A percentile compares a stretch with the other conserved stretches of the same genome.
Conservation (phyloP, 352 stramenopile genomes). For the Phytophthora citricola region DNA sequence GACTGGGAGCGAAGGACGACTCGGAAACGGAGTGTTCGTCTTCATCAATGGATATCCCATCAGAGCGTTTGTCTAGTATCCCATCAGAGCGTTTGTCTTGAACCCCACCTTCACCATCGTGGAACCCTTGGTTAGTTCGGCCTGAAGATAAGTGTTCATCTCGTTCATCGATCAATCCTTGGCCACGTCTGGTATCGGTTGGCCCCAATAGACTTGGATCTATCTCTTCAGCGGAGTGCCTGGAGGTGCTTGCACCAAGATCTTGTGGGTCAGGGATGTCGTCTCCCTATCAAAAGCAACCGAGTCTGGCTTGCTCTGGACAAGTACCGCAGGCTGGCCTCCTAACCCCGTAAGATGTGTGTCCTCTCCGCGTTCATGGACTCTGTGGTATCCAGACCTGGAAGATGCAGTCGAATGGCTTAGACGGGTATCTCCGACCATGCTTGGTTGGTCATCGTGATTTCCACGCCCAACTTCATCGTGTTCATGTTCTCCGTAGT, state of each 20-base stretch:
- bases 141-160: constrained; percentile 4
- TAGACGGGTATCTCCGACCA: constrained; percentile 1
- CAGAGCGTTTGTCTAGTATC: not conserved
- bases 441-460: not conserved
- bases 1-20: constrained; percentile 30
- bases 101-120: too few relatives aligned
- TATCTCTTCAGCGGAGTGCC: not conserved
- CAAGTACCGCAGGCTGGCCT: not conserved
- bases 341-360: not conserved
- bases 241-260: not conserved
- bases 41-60: constrained; percentile 4
- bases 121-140: not conserved
- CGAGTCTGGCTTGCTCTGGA: not conserved
- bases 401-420: constrained; percentile 4
- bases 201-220: not conserved
- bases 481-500: not conserved
- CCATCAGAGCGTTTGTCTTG: not conserved
- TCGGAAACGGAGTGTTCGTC: constrained; percentile 18
- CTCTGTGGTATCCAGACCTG: not conserved
- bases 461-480: constrained; percentile 13
- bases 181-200: not conserved
- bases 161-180: constrained; percentile 5
- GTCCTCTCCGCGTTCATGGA: constrained; percentile 3
- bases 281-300: constrained; percentile 2
- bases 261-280: not conserved